Percentiles rank a stretch among this genome's conserved stretches.
These are phyloP conservation scores for Populus deltoides DNA, from an alignment of 345 rosid species.

Conservation along the genomic window DNA sequence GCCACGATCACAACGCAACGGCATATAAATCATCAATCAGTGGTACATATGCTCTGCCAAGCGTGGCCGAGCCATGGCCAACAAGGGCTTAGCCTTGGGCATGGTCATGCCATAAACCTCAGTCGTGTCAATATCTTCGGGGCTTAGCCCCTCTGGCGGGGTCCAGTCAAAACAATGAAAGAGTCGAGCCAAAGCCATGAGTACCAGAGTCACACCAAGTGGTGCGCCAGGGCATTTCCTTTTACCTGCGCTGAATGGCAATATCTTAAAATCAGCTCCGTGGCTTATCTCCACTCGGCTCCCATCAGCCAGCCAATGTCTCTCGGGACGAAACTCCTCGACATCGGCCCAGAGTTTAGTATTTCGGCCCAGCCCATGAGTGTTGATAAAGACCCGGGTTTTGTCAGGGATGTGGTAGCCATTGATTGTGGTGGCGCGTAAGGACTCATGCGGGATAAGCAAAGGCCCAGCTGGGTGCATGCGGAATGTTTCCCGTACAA, in stretches of 20 bases:
- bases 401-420: conserved; percentile 73
- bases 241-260: conserved; percentile 88
- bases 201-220: conserved; percentile 75
- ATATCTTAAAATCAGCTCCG: conserved; percentile 77
- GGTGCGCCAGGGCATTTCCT: conserved; percentile 95
- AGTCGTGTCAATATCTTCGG: conserved; percentile 50
- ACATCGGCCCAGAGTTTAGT: conserved; percentile 60
- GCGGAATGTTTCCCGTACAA: conserved; percentile 88
- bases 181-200: conserved; percentile 81
- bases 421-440: conserved; percentile 61
- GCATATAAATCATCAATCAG: conserved; percentile 3
- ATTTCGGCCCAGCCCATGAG: conserved; percentile 87
- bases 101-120: conserved; percentile 95
- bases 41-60: conserved; percentile 46
- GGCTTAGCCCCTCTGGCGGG: conserved; percentile 42
- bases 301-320: conserved; percentile 59
- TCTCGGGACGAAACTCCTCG: conserved; percentile 76
- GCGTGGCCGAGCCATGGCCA: conserved; percentile 65
- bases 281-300: conserved; percentile 89
- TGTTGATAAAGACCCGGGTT: conserved; percentile 86
- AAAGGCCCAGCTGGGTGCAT: conserved; percentile 98
- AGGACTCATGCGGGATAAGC: conserved; percentile 83
- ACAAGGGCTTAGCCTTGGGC: conserved; percentile 76
- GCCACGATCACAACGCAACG: too few species aligned
- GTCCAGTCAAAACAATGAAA: conserved; percentile 85